These are phyloP conservation scores for Fragaria iinumae DNA, from an alignment of 306 rosid species.

Conservation along the genomic window DNA sequence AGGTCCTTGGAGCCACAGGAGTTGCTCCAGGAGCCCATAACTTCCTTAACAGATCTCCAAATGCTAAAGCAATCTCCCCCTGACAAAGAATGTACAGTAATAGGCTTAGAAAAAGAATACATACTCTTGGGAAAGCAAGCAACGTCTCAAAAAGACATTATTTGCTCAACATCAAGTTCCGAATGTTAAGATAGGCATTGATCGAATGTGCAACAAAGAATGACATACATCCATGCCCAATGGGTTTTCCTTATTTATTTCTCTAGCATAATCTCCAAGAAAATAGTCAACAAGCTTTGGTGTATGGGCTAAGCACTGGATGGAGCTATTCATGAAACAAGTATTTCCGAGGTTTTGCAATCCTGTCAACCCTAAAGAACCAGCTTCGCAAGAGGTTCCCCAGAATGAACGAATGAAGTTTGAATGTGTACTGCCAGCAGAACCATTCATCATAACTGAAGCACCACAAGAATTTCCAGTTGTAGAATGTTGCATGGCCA, in stretches of 20 bases:
- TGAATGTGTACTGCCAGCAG: conserved; percentile 45
- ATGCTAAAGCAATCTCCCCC: conserved; percentile 98
- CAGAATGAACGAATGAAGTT: conserved; percentile 48
- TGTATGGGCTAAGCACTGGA: conserved; percentile 94
- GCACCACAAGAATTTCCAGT: conserved; percentile 40
- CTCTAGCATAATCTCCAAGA: conserved; percentile 87
- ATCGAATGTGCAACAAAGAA: conserved; percentile 1
- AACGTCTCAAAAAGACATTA: conserved; percentile 9
- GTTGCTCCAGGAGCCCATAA: conserved; percentile 98
- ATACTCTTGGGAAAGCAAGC: conserved; percentile 10
- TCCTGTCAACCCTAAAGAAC: conserved; percentile 92
- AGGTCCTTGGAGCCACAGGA: conserved; percentile 77
- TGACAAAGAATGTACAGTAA: conserved; percentile 33
- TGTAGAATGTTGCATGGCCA: conserved; percentile 20
- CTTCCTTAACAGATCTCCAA: conserved; percentile 92
- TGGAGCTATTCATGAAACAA: conserved; percentile 97
- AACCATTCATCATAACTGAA: conserved; percentile 62
- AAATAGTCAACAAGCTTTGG: conserved; percentile 98
- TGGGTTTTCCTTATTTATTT: conserved; percentile 84
- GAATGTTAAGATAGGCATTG: conserved; percentile 17
- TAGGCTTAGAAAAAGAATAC: not conserved
- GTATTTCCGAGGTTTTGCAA: conserved; percentile 96
- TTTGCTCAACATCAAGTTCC: conserved; percentile 18
- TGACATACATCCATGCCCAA: conserved; percentile 94
- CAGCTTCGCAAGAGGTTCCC: conserved; percentile 72